Evolutionary conservation across 2,329 filamentous ascomycete genomes (phyloP), one percentile per base, ranked within the genome.

Genomic region (Beauveria sp.): DNA sequence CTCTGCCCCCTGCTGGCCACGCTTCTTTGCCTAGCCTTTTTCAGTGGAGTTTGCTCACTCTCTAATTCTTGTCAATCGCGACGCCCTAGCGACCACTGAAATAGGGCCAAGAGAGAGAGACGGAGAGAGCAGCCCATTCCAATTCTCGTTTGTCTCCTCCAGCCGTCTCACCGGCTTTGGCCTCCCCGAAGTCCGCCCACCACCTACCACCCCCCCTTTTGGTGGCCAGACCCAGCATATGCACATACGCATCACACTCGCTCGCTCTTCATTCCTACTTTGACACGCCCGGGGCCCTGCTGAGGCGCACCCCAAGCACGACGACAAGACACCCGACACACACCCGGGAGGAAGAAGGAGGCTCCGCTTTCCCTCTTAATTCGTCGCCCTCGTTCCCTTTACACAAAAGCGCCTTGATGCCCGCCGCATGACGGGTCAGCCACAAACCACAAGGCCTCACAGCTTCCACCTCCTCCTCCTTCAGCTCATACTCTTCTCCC

Each of bases 331-430:
- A 37, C 34, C 34, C 34, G 18, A 20, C 22, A n/a, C 40, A 43
- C 30, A n/a, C 40, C 40, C 40, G 30, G n/a, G 30, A 10, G 24
- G 10, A n/a, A 46, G 7, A 14, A n/a, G 46, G 55, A 59, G 55
- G 55, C 55, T 59, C 55, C 55, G 55, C 55, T 59, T 59, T 52
- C 34, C 37, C 16, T 24, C 16, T 52, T 43, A 16, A 43, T 50
- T 24, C 26, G 44, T 48, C 44, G 40, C 24, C 34, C 22, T 41
- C 30, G 12, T 59, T 52, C 47, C 47, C 46, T 59, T 52, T 52
- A 44, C 56, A 59, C 56, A 59, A 59, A 59, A 59, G 56, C 56
- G 56, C 47, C 47, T 44, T 28, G 37, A 59, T 59, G 56, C 56
- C 56, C 56, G 22, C 55, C 56, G 56, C 56, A 44, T 52, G 56